phyloP scores from a whole-genome alignment of 2,329 filamentous ascomycete genomes.

The Pyricularia pennisetigena region DNA sequence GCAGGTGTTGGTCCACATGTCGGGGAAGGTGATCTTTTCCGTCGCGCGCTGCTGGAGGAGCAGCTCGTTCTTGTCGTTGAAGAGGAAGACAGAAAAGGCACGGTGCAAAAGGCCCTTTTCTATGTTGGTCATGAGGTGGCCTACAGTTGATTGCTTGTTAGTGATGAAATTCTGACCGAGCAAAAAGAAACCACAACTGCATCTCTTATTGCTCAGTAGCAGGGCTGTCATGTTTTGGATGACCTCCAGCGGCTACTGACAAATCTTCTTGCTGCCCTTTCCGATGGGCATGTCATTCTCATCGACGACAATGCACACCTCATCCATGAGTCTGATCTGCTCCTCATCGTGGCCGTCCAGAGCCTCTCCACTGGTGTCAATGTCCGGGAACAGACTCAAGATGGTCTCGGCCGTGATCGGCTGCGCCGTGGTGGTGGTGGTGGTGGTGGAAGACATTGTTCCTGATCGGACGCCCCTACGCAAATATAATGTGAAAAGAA shows the following conservation, averaged over 20 bases:
- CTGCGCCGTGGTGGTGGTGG: constrained; percentile 41
- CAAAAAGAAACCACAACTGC: no score
- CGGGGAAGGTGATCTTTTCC: constrained; percentile 98
- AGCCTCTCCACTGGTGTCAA: constrained; percentile 60
- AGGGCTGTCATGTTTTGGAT: background rate
- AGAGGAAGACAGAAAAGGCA: constrained; percentile 96
- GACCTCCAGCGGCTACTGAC: constrained; percentile 40
- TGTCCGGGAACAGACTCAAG: constrained; percentile 78
- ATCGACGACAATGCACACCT: constrained; percentile 95
- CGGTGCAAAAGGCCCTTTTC: constrained; percentile 91
- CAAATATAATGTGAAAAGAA: background rate
- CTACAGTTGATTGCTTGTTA: constrained; percentile 42
- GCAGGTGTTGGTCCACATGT: constrained; percentile 99
- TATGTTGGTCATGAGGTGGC: constrained; percentile 98
- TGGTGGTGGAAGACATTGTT: constrained; percentile 24
- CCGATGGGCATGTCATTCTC: constrained; percentile 88
- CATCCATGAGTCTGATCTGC: constrained; percentile 97
- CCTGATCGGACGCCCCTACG: background rate
- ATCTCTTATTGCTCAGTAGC: background rate
- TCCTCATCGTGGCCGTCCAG: constrained; percentile 92
- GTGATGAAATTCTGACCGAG: background rate
- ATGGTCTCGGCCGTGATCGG: constrained; percentile 80
- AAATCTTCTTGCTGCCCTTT: constrained; percentile 95
- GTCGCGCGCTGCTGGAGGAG: constrained; percentile 90
- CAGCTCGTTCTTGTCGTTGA: constrained; percentile 85